Conservation (phyloP, 495 filamentous ascomycete species). For the Neurospora sp. region DNA sequence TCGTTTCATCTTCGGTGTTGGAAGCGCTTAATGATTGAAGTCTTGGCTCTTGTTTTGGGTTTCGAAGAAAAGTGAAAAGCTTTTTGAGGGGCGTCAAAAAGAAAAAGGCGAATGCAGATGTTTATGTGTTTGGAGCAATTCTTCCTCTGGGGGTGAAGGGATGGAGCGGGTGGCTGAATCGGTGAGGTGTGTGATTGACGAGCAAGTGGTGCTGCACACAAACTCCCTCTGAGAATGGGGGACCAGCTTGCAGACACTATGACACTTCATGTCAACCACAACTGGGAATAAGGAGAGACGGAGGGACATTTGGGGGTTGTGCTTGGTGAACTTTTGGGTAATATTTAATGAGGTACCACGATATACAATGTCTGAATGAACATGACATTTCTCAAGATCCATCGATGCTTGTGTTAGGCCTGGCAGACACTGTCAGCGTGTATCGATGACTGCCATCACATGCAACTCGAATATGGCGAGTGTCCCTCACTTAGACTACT, state of each 20-base stretch:
- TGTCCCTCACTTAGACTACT: background rate
- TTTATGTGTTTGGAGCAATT: background rate
- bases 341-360: conserved; percentile 2
- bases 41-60: background rate
- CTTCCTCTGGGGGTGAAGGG: background rate
- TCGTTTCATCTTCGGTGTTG: background rate
- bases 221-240: background rate
- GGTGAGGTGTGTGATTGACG: background rate
- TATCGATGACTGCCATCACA: background rate
- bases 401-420: background rate
- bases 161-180: background rate
- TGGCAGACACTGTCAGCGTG: background rate
- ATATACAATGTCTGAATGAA: background rate
- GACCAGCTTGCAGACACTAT: background rate
- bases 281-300: background rate
- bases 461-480: background rate
- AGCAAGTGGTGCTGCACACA: background rate
- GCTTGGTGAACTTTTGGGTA: background rate
- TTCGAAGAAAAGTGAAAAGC: background rate
- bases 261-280: background rate
- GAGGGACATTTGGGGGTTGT: background rate
- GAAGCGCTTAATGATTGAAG: background rate
- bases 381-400: background rate
- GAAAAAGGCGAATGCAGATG: background rate
- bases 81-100: background rate